These are phyloP conservation scores for Phascolomyces articulosus DNA, from an alignment of 371 early-diverging fungal species.

Conservation along the genomic window DNA sequence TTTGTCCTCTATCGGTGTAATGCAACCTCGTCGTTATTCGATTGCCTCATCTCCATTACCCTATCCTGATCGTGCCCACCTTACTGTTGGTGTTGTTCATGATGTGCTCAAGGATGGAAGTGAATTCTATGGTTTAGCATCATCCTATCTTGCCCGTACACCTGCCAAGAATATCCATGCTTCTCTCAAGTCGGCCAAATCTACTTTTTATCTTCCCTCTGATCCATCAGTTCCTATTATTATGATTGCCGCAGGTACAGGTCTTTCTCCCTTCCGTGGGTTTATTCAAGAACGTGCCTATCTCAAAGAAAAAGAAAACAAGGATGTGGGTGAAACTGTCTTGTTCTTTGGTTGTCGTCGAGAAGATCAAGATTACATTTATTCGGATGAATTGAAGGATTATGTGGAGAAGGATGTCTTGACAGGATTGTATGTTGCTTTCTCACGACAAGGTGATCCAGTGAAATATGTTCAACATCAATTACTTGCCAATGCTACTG, in stretches of 20 bases:
- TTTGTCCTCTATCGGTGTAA: conserved; percentile 45
- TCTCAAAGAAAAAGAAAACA: conserved; percentile 22
- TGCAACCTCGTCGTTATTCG: conserved; percentile 61
- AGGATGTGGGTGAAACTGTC: conserved; percentile 26
- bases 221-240: conserved; percentile 49
- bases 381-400: conserved; percentile 61
- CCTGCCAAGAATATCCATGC: conserved; percentile 24
- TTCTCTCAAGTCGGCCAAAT: conserved; percentile 44
- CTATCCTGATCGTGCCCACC: conserved; percentile 29
- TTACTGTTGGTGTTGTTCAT: conserved; percentile 48
- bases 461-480: conserved; percentile 49
- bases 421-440: conserved; percentile 63
- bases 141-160: conserved; percentile 31
- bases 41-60: conserved; percentile 52
- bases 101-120: conserved; percentile 38
- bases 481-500: conserved; percentile 34
- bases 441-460: conserved; percentile 54
- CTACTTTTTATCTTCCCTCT: conserved; percentile 38
- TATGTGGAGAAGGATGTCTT: conserved; percentile 55
- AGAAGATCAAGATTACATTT: conserved; percentile 71
- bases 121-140: conserved; percentile 46
- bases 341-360: conserved; percentile 89
- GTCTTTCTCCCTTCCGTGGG: conserved; percentile 91
- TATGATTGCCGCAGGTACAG: conserved; percentile 75
- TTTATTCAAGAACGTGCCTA: conserved; percentile 61